Percentiles rank a stretch among this genome's conserved stretches.
Conservation (phyloP, 2,329 filamentous ascomycete species). For the Exophiala xenobiotica region DNA sequence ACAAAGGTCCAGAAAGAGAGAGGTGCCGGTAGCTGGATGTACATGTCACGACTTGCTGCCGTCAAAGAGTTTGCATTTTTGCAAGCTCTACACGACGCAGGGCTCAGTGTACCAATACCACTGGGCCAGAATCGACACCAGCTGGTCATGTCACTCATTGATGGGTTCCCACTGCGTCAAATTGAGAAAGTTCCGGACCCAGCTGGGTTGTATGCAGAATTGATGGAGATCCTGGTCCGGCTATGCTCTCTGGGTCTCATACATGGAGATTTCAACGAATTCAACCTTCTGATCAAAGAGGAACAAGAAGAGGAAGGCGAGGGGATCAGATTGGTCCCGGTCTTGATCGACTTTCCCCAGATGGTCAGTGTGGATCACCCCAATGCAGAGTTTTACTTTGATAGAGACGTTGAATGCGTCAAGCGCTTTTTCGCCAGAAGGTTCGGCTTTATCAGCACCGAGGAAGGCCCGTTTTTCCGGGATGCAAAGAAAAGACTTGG, state of each 20-base stretch:
- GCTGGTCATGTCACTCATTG: conserved; percentile 90
- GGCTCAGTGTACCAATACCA: conserved; percentile 86
- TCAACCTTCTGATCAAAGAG: conserved; percentile 95
- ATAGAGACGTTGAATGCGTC: conserved; percentile 91
- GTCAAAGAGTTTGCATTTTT: conserved; percentile 96
- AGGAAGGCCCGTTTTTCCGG: conserved; percentile 79
- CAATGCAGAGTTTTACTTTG: conserved; percentile 97
- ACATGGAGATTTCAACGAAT: conserved; percentile 98
- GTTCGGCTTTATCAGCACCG: conserved; percentile 81
- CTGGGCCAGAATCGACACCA: conserved; percentile 89
- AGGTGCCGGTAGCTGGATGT: conserved; percentile 89
- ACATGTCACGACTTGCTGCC: conserved; percentile 87
- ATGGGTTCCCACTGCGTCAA: conserved; percentile 88
- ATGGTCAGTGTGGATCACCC: conserved; percentile 94
- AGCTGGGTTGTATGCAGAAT: conserved; percentile 81
- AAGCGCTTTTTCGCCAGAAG: conserved; percentile 89
- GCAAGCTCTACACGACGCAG: conserved; percentile 77
- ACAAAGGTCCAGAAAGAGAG: conserved; percentile 47
- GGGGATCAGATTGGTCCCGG: conserved; percentile 60
- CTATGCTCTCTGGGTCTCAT: conserved; percentile 86
- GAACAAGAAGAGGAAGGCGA: conserved; percentile 36
- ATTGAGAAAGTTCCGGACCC: conserved; percentile 81
- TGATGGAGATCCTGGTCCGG: conserved; percentile 81
- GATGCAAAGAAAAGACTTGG: conserved; percentile 75
- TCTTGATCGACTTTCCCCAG: conserved; percentile 96